These are phyloP conservation scores for Stemphylium vesicarium DNA, from an alignment of 2,329 filamentous ascomycete genomes.

Conservation along the genomic window DNA sequence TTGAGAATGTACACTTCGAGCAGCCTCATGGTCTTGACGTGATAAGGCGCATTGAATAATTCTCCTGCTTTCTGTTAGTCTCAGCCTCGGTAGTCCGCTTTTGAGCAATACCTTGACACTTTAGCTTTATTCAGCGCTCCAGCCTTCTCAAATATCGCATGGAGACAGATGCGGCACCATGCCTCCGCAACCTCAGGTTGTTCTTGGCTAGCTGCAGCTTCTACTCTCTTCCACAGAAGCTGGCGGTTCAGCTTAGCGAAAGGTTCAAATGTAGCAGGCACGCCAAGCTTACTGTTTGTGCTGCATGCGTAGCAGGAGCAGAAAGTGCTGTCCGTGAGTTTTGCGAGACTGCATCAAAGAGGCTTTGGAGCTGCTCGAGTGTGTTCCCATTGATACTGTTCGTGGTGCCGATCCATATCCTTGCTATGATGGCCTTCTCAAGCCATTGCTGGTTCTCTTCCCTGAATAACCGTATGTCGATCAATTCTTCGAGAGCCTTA, in stretches of 20 bases:
- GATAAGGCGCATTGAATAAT: conserved; percentile 72
- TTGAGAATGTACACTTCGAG: conserved; percentile 61
- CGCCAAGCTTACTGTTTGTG: conserved; percentile 64
- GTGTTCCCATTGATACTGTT: conserved; percentile 47
- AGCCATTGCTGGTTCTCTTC: conserved; percentile 64
- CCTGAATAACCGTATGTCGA: conserved; percentile 62
- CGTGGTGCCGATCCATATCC: conserved; percentile 69
- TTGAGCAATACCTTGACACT: conserved; percentile 63
- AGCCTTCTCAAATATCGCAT: conserved; percentile 69
- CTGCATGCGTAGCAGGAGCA: conserved; percentile 68
- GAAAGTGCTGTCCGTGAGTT: conserved; percentile 59
- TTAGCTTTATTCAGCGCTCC: conserved; percentile 72
- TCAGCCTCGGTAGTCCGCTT: background rate
- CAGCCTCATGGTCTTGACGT: conserved; percentile 61
- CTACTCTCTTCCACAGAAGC: conserved; percentile 84
- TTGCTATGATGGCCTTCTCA: conserved; percentile 71
- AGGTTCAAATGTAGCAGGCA: background rate
- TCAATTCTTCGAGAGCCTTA: conserved; percentile 67
- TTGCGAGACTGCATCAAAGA: conserved; percentile 56
- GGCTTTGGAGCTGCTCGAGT: conserved; percentile 50
- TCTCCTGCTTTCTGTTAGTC: conserved; percentile 62
- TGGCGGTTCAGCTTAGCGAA: conserved; percentile 43
- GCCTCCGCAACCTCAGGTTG: conserved; percentile 63
- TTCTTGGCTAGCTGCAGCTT: conserved; percentile 61
- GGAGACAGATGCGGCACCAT: conserved; percentile 76